These are phyloP conservation scores for Phytophthora colocasiae DNA, from an alignment of 352 stramenopile genomes.

Conservation along the genomic window DNA sequence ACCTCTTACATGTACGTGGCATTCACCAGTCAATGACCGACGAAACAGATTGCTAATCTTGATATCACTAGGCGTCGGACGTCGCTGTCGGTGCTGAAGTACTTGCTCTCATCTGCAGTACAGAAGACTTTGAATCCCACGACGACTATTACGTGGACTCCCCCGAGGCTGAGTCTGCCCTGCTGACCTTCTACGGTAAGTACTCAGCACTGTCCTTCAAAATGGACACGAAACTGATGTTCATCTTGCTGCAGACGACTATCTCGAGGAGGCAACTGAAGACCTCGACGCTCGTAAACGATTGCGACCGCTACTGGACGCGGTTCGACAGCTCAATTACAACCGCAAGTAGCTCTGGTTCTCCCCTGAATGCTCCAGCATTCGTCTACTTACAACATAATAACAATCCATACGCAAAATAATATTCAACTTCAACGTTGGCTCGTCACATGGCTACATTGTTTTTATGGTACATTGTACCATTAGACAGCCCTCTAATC, in stretches of 20 bases:
- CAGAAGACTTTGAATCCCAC: conserved; percentile 47
- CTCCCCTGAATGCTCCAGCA: no score
- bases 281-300: conserved; percentile 74
- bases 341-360: conserved; percentile 29
- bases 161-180: conserved; percentile 57
- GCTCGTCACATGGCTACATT: conserved; percentile 30
- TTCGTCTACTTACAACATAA: no score
- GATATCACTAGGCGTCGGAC: conserved; percentile 43
- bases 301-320: conserved; percentile 76
- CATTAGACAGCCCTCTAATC: conserved; percentile 11
- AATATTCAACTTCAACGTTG: conserved; percentile 7
- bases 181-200: conserved; percentile 65
- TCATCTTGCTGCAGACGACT: conserved; percentile 57
- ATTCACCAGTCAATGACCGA: no score
- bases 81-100: conserved; percentile 67
- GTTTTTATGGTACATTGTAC: conserved; percentile 6
- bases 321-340: conserved; percentile 48
- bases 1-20: conserved; percentile 50
- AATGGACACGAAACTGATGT: not conserved
- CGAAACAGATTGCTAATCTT: not conserved
- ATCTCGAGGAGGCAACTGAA: conserved; percentile 66
- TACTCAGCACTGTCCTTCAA: not conserved
- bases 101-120: conserved; percentile 78
- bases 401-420: not conserved
- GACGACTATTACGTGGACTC: conserved; percentile 60